Evolutionary conservation across 2,329 filamentous ascomycete species (phyloP), one percentile per base, ranked within the genome.

Genomic region (Beauveria asiatica): DNA sequence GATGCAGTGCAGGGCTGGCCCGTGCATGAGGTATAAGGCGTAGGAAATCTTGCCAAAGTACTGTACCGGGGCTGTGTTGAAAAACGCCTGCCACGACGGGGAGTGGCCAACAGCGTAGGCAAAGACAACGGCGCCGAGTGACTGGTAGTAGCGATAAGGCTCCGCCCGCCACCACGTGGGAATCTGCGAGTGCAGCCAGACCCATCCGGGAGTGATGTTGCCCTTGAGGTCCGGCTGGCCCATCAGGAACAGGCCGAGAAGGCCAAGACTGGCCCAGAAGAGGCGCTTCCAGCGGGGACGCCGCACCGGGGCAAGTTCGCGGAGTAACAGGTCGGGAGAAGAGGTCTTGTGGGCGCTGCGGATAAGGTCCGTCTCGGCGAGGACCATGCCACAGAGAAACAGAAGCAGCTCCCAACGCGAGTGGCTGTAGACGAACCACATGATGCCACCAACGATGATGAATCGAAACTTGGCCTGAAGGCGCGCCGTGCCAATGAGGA

Each of bases 11-110:
- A 80, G 75, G 2, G 79, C 75, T 3, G 81, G 80, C 0, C 82
- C 81, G 67, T 86, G 83, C 73, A 85, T 80, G 16, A 86, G 76
- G 68, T 86, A 86, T 27, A 86, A 67, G 54, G 81, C 78, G 67
- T 83, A 86, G 57, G 81, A 84, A 64, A 86, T 80, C 67, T 79
- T 79, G 61, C 83, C 83, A 6, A 86, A 72, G 69, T 85, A 86
- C 66, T 84, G 82, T 3, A 83, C 73, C 17, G 75, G 65, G 2
- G 70, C 66, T 1, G 73, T 72, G 66, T 79, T 79, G 70, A 85
- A 83, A 60, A 83, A 71, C 19, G 72, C 70, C 65, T 80, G 79
- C 73, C 81, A 79, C 4, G 67, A 70, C 2, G 70, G 68, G 5
- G 77, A 78, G 58, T 78, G 75, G 25, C 77, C 75, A 19, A 81